phyloP scores from a whole-genome alignment of 768 basidiomycete species.

The Boletus coccyginus region DNA sequence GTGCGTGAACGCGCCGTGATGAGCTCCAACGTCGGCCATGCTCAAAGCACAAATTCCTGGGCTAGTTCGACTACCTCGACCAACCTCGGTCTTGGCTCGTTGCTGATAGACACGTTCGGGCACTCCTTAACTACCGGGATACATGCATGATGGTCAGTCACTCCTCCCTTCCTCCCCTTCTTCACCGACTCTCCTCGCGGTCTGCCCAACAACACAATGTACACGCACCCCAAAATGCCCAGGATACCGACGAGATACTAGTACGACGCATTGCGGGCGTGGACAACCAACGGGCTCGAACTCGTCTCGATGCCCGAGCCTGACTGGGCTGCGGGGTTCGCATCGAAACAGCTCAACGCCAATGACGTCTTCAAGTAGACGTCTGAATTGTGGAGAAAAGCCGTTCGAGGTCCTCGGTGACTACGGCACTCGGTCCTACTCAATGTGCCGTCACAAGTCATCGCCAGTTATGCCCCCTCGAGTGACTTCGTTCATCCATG shows the following conservation, averaged over 20 bases:
- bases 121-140: constrained; percentile 82
- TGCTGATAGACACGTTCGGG: constrained; percentile 64
- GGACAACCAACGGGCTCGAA: too few species aligned
- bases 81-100: constrained; percentile 42
- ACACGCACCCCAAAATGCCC: constrained; percentile 49
- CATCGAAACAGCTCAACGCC: too few species aligned
- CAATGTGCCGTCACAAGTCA: too few species aligned
- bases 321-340: too few species aligned
- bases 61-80: constrained; percentile 43
- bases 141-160: constrained; percentile 69
- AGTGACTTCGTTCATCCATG: too few species aligned
- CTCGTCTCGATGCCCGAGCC: too few species aligned
- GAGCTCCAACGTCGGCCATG: constrained; percentile 32
- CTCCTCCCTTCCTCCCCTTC: neutral
- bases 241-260: constrained; percentile 66
- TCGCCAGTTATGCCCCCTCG: too few species aligned
- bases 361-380: too few species aligned
- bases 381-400: too few species aligned
- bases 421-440: too few species aligned
- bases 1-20: constrained; percentile 6
- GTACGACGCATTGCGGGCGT: too few species aligned
- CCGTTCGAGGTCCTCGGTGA: too few species aligned
- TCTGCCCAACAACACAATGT: constrained; percentile 65
- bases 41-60: constrained; percentile 53
- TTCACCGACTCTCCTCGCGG: constrained; percentile 30